Base-by-base conservation (phyloP, 202 grass and related monocot genomes). In the Alloteropsis angusta region DNA sequence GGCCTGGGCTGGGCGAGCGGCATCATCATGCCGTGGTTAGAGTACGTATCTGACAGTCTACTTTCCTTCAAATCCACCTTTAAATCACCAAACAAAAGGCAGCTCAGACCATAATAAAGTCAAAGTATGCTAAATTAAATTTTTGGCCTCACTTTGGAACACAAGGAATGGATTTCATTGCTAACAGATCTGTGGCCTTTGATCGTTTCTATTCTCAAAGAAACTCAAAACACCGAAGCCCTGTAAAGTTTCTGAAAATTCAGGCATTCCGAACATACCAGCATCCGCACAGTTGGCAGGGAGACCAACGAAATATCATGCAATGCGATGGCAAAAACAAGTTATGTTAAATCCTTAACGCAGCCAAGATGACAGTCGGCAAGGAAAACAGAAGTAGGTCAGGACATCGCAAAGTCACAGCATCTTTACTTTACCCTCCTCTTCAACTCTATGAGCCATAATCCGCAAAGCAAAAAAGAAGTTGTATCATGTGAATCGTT, bases 401-500 rank as follows among this genome's bases (percentile, higher is more conserved):
- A 46, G 35, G 30, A 2, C 34, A 64, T 64, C 28, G 7, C 35
- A 76, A 30, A 19, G 55, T 48, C 32, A 6, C 5, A 75, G 0
- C n/a, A 84, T 75, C 47, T 71, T 45, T 39, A 69, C 47, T 71
- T 45, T 39, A 69, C 13, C 28, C 61, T 30, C 28, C 28, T 58
- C 70, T 34, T 57, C 35, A 21, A 61, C 44, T 62, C 54, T 75
- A 47, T 30, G 6, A 59, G 57, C 60, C 17, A 82, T 15, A 47
- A 64, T 65, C 80, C 72, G 49, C 63, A 35, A 39, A 50, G 3
- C 30, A 70, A 71, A 41, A 75, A 30, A 30, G 28, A 30, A 30
- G 71, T 60, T 60, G 19, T 58, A 75, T 30, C 53, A 80, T 75
- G 36, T 32, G 17, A 76, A 71, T 15, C 63, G 16, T 88, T 63